Evolutionary conservation across 495 filamentous ascomycete genomes (phyloP), one percentile per base, ranked within the genome.

Genomic region (Thozetella sp.): DNA sequence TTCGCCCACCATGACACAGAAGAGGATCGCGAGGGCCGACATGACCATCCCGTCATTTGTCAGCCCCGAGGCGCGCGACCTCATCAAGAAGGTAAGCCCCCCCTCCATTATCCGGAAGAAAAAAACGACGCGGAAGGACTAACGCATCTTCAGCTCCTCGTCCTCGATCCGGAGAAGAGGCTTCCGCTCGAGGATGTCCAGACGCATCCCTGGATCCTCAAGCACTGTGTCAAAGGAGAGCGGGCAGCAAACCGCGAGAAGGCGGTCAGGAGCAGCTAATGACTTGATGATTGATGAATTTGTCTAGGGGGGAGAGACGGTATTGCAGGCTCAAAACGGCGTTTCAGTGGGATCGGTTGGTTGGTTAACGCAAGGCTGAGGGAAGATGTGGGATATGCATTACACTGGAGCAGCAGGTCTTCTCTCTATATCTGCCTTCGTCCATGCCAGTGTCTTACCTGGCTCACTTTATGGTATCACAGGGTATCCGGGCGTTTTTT

Each of bases 141-240:
- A n/a, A n/a, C n/a, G n/a, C n/a, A 43, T 9, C 51, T 2, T 37
- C 17, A 97, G 93, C 78, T 99, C 37, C 85, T 99, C 54, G 92
- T 97, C 22, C 84, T 98, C 57, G 93, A 97, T 62, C 96, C 95
- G 0, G 93, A 97, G 68, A 96, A 97, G 80, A 82, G 95, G 26
- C 90, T 99, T 46, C 83, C 93, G 1, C 83, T 99, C 1, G 92
- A 95, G 17, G 91, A 97, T 34, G 90, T 97, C 52, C 87, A 92
- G 72, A 84, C 82, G 45, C 95, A 99, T 72, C 94, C 95, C 23
- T 99, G 95, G 95, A 97, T 99, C 62, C 67, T 97, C 63, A 99
- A 97, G 82, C 92, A 99, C 75, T 98, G 96, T 72, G 81, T 87
- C 15, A 93, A 92, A 75, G 87, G 91, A 3, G 89, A 92, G 67